phyloP scores from a whole-genome alignment of 2,329 filamentous ascomycete genomes.

The Grosmannia clavigera region DNA sequence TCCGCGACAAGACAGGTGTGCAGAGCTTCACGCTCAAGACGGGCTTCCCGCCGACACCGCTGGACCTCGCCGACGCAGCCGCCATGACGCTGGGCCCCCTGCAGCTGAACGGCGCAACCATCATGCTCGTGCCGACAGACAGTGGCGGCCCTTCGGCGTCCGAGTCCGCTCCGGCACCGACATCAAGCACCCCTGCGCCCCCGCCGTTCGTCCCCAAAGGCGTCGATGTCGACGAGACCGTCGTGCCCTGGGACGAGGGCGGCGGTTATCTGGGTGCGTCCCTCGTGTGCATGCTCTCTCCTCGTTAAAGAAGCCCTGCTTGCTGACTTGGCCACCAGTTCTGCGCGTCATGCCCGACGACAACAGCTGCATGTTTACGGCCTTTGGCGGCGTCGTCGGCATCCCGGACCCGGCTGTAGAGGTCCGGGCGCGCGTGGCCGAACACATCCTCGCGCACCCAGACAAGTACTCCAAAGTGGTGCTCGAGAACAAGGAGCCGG shows the following conservation, averaged over 20 bases:
- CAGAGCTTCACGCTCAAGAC: slow-evolving; percentile 64
- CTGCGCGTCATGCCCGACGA: slow-evolving; percentile 94
- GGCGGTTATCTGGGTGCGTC: slow-evolving; percentile 33
- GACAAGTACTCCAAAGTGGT: slow-evolving; percentile 64
- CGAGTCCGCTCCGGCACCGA: slow-evolving; percentile 3
- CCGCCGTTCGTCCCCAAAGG: slow-evolving; percentile 19
- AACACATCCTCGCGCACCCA: slow-evolving; percentile 62
- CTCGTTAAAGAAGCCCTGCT: not conserved
- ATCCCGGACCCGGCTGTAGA: slow-evolving; percentile 32
- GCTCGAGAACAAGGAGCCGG: slow-evolving; percentile 53
- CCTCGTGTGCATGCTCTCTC: not conserved
- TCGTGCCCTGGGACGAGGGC: slow-evolving; percentile 35
- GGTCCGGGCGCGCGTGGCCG: slow-evolving; percentile 65
- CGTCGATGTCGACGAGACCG: slow-evolving; percentile 28
- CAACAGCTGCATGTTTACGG: slow-evolving; percentile 88
- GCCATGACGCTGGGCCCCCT: slow-evolving; percentile 24
- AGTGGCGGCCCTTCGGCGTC: slow-evolving; percentile 3
- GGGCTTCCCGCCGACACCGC: slow-evolving; percentile 65
- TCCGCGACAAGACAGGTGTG: slow-evolving; percentile 53
- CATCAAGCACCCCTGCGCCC: slow-evolving; percentile 7
- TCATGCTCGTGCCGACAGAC: slow-evolving; percentile 32
- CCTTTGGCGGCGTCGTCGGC: slow-evolving; percentile 70
- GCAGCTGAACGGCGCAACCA: slow-evolving; percentile 38
- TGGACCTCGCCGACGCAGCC: slow-evolving; percentile 45
- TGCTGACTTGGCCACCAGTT: slow-evolving; percentile 29